Evolutionary conservation across 148 eudicot genomes (phyloP).

Genomic region (Arctostaphylos glauca): DNA sequence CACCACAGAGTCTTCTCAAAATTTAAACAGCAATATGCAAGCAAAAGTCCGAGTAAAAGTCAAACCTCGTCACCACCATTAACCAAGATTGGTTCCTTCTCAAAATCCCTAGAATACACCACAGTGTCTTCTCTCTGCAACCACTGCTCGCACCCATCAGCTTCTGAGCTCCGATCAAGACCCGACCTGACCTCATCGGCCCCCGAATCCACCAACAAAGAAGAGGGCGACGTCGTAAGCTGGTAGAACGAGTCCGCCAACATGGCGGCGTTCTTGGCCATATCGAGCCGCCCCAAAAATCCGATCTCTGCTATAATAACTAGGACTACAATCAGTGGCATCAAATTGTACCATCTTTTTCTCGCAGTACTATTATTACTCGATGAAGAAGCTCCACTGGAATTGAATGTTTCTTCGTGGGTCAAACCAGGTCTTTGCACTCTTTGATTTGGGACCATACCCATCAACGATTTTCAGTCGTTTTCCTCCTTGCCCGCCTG

Average conservation of each 20-base stretch:
- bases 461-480: slow-evolving; percentile 11
- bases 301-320: slow-evolving; percentile 69
- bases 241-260: slow-evolving; percentile 68
- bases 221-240: slow-evolving; percentile 23
- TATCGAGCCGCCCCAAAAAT: slow-evolving; percentile 62
- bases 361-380: slow-evolving; percentile 17
- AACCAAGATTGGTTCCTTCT: slow-evolving; percentile 56
- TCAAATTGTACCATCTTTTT: slow-evolving; percentile 50
- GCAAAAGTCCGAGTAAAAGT: neutral
- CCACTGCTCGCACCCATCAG: slow-evolving; percentile 67
- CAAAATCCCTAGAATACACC: slow-evolving; percentile 64
- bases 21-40: neutral
- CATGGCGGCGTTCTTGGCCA: slow-evolving; percentile 59
- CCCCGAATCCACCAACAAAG: neutral
- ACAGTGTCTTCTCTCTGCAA: slow-evolving; percentile 61
- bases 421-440: neutral
- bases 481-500: neutral
- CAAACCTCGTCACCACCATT: slow-evolving; percentile 57
- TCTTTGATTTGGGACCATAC: slow-evolving; percentile 16
- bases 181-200: slow-evolving; percentile 7
- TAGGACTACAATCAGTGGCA: slow-evolving; percentile 52
- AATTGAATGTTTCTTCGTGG: neutral
- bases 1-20: neutral
- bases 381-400: slow-evolving; percentile 17
- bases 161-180: slow-evolving; percentile 16